Evolutionary conservation across 2,329 filamentous ascomycete species (phyloP), one percentile per base, ranked within the genome.

Genomic region (Mycosphaerella sp.): DNA sequence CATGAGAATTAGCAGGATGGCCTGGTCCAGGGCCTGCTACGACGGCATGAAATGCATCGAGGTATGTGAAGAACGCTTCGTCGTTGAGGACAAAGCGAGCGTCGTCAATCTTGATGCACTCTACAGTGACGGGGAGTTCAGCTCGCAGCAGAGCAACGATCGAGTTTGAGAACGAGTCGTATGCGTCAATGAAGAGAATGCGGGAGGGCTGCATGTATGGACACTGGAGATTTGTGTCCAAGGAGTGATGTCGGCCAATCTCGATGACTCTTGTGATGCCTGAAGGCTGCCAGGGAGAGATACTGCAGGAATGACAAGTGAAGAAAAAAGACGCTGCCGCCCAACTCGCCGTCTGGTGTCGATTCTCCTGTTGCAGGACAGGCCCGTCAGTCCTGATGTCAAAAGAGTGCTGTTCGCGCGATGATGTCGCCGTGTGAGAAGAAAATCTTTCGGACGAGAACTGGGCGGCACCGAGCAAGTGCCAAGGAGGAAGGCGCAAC

Each of bases 121-220:
- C 60, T 21, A 67, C 62, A 41, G 79, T 79, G 16, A 80, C 85
- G 53, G 77, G 72, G 7, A 95, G 76, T 3, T 81, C 76, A 3
- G 84, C 81, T 60, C 85, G 79, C 41, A 97, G 77, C 30, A 95
- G 79, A 5, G 87, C 84, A 47, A 94, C 82, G 63, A 97, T 93
- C 72, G 96, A 97, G 72, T 95, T 90, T 49, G 89, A 88, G 71
- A 96, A 98, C 37, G 90, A 96, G 73, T 98, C 93, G 71, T 95
- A 95, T 56, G 91, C 90, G 69, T 97, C 93, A 60, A 98, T 77
- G 71, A 95, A 95, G 57, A 97, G 80, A 56, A 97, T 54, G 36
- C 59, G 62, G 43, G 57, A 58, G 47, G 40, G 56, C 50, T 57
- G 59, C 62, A 65, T 64, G 54, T 58, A 55, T 41, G 25, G 27